These are phyloP conservation scores for Citrus mangshanensis DNA, from an alignment of 345 rosid genomes.

Conservation along the genomic window DNA sequence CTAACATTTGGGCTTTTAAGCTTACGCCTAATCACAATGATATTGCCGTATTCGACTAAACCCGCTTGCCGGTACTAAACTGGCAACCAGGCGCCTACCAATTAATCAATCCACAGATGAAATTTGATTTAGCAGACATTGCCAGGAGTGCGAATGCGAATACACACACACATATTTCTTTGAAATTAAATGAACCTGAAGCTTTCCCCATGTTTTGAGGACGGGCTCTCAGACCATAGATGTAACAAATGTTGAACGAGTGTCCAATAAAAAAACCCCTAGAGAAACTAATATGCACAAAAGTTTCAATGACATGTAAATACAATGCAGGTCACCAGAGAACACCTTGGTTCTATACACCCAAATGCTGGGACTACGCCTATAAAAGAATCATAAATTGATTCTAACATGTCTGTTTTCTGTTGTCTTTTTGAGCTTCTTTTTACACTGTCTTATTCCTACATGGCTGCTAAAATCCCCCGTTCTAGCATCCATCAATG, in stretches of 20 bases:
- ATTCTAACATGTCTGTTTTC: slow-evolving; percentile 36
- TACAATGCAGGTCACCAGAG: slow-evolving; percentile 35
- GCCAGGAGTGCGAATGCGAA: background rate
- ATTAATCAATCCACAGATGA: background rate
- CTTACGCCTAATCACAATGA: too few species aligned
- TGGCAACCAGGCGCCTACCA: too few species aligned
- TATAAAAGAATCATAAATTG: slow-evolving; percentile 78
- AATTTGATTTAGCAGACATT: background rate
- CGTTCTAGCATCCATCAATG: slow-evolving; percentile 43
- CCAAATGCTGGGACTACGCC: slow-evolving; percentile 46
- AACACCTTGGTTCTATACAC: slow-evolving; percentile 42
- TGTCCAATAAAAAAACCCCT: slow-evolving; percentile 9
- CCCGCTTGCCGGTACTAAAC: too few species aligned
- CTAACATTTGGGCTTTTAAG: too few species aligned
- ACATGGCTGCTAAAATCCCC: slow-evolving; percentile 40
- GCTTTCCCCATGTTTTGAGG: slow-evolving; percentile 42
- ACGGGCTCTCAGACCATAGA: slow-evolving; percentile 20
- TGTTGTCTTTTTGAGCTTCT: slow-evolving; percentile 5
- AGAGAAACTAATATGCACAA: slow-evolving; percentile 37
- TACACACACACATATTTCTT: background rate
- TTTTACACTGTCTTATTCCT: slow-evolving; percentile 36
- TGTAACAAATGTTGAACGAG: background rate
- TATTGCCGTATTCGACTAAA: too few species aligned
- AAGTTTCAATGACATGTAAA: slow-evolving; percentile 17
- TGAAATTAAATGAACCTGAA: slow-evolving; percentile 12